Evolutionary conservation across 129 eudicot species (phyloP).

Genomic region (Glebionis coronaria): DNA sequence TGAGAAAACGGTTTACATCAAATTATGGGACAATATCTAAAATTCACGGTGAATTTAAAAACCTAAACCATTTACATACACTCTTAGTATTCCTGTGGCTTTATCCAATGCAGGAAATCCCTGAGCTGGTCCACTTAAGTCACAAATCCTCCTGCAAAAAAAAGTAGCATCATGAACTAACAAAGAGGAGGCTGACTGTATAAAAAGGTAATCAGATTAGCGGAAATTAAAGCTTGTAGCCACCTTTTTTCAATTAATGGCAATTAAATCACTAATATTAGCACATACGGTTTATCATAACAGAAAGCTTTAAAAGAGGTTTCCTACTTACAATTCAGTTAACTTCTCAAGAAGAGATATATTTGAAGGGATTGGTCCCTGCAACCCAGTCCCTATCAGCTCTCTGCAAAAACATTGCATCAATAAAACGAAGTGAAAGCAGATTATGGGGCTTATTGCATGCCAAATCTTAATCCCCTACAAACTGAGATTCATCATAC

Average conservation of each 20-base stretch:
- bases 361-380: slow-evolving; percentile 70
- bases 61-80: slow-evolving; percentile 42
- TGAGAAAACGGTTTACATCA: slow-evolving; percentile 24
- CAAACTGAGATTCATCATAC: background rate
- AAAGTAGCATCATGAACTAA: background rate
- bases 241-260: too few species aligned
- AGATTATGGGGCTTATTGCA: background rate
- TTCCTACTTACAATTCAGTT: slow-evolving; percentile 50
- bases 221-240: too few species aligned
- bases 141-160: slow-evolving; percentile 65
- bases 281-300: background rate
- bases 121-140: slow-evolving; percentile 52
- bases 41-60: background rate
- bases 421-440: background rate
- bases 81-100: slow-evolving; percentile 37
- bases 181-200: background rate
- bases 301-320: background rate
- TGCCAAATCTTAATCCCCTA: background rate
- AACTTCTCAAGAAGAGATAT: slow-evolving; percentile 50
- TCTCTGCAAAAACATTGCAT: slow-evolving; percentile 41
- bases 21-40: slow-evolving; percentile 6
- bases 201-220: background rate
- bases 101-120: slow-evolving; percentile 50
- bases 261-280: too few species aligned
- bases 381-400: slow-evolving; percentile 63